Base-by-base conservation (phyloP, 2,329 filamentous ascomycete species). In the Lasiodiplodia theobromae region DNA sequence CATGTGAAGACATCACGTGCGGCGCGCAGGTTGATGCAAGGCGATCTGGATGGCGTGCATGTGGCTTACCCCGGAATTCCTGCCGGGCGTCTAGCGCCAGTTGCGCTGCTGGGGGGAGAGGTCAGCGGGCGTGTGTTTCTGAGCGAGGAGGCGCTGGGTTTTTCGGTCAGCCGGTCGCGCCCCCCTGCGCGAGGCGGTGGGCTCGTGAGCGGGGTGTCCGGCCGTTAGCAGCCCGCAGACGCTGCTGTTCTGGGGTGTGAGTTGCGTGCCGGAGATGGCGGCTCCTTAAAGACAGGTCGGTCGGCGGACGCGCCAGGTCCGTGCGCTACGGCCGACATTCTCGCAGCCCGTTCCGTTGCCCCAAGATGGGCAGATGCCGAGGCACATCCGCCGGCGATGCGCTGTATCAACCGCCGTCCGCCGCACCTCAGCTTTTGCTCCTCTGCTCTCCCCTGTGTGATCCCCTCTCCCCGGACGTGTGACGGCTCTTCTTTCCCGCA, bases 21-120 rank as follows among this genome's bases (percentile, higher is more conserved):
- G 28, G 25, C 12, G 31, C 21, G 37, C 28, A 18, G 60, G 18
- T 28, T 51, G 44, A 49, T 64, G 60, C 60, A 52, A 34, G 44
- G 44, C 60, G 47, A 64, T 64, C 60, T 64, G 44, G 21, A 52
- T 64, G 60, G 60, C 60, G 40, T 64, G 60, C 60, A 64, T 51
- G 60, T 64, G 60, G 60, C 60, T 64, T 64, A 52, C 60, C 60
- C 60, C 60, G 60, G 60, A 64, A 64, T 64, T 64, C 47, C 44
- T 52, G 28, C 44, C 60, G 60, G 31, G 23, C 4, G 57, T n/a
- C 16, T 18, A 51, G 58, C 25, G 10, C 37, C 56, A 31, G 53
- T 28, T 28, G 28, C 28, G 12, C 37, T 11, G 21, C 37, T 25
- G 21, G 54, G n/a, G 56, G 23, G 25, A 10, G 40, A 44, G 58